phyloP scores from a whole-genome alignment of 2,329 filamentous ascomycete genomes.

The Fonsecaea pedrosoi region DNA sequence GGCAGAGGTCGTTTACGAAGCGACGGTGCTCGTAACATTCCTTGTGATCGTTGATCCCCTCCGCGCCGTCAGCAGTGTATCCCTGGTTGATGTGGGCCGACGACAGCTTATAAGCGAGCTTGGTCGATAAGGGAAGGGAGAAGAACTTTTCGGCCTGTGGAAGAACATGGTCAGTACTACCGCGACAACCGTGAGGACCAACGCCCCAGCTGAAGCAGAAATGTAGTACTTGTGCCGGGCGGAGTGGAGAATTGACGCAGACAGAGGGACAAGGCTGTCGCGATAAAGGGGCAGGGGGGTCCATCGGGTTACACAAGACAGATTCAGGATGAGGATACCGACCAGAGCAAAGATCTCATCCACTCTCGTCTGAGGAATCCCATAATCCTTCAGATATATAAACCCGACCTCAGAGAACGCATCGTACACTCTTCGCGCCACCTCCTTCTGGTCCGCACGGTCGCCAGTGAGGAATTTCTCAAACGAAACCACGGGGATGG shows the following conservation, averaged over 20 bases:
- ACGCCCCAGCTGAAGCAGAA: not conserved
- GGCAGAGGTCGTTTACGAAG: slow-evolving; percentile 32
- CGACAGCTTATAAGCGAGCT: slow-evolving; percentile 58
- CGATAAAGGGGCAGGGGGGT: not conserved
- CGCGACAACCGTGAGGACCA: not conserved
- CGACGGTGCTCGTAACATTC: slow-evolving; percentile 37
- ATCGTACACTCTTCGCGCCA: slow-evolving; percentile 45
- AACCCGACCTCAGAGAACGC: slow-evolving; percentile 51
- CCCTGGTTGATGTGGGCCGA: slow-evolving; percentile 31
- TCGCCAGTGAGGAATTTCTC: slow-evolving; percentile 44
- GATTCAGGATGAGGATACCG: slow-evolving; percentile 5
- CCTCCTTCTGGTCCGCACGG: slow-evolving; percentile 41
- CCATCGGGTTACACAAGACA: not conserved
- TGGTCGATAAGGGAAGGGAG: slow-evolving; percentile 52
- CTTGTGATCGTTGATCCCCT: slow-evolving; percentile 36
- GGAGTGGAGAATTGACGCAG: not conserved
- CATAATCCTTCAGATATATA: slow-evolving; percentile 51
- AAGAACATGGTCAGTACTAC: not conserved
- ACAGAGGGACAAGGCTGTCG: not conserved
- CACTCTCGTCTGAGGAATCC: slow-evolving; percentile 41
- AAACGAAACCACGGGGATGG: slow-evolving; percentile 52
- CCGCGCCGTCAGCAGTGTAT: slow-evolving; percentile 35
- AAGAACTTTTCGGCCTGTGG: slow-evolving; percentile 50
- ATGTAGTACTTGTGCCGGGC: not conserved
- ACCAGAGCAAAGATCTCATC: slow-evolving; percentile 34